Evolutionary conservation across 345 rosid genomes (phyloP).

Genomic region (Psidium friedrichsthalianum): DNA sequence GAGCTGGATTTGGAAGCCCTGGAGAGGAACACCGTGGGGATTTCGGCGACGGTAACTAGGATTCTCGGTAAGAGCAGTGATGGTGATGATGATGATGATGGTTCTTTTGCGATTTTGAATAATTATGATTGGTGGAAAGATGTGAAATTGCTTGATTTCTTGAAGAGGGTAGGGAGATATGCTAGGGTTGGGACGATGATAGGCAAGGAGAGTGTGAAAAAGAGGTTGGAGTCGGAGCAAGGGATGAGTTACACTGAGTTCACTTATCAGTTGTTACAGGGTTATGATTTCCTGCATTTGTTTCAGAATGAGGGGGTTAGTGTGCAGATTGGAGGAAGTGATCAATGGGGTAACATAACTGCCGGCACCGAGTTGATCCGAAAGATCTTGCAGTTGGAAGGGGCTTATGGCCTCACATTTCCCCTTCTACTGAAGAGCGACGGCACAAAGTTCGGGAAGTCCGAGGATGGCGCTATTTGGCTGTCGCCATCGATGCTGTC

Average conservation of each 20-base stretch:
- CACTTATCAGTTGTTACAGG: slow-evolving; percentile 87
- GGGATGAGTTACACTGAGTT: slow-evolving; percentile 96
- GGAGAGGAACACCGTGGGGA: slow-evolving; percentile 51
- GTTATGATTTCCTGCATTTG: slow-evolving; percentile 67
- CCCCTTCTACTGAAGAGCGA: slow-evolving; percentile 83
- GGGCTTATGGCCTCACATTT: slow-evolving; percentile 82
- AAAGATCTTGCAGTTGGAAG: slow-evolving; percentile 63
- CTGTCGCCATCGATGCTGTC: slow-evolving; percentile 62
- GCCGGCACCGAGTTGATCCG: slow-evolving; percentile 89
- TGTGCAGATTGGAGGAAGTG: slow-evolving; percentile 98
- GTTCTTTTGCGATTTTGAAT: slow-evolving; percentile 40
- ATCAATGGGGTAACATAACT: slow-evolving; percentile 94
- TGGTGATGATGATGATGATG: not conserved
- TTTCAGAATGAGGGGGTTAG: slow-evolving; percentile 60
- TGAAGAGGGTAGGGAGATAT: slow-evolving; percentile 65
- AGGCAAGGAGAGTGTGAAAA: slow-evolving; percentile 85
- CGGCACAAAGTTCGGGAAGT: slow-evolving; percentile 92
- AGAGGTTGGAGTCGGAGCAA: slow-evolving; percentile 86
- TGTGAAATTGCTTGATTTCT: slow-evolving; percentile 60
- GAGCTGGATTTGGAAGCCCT: slow-evolving; percentile 51
- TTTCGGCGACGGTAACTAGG: slow-evolving; percentile 26
- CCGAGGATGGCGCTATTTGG: slow-evolving; percentile 99
- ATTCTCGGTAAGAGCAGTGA: slow-evolving; percentile 28
- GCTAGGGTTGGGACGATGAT: slow-evolving; percentile 88
- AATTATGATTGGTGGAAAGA: slow-evolving; percentile 99